A percentile compares a stretch with the other conserved stretches of the same genome.
These are phyloP conservation scores for Pistacia vera DNA, from an alignment of 345 rosid species.

Conservation along the genomic window DNA sequence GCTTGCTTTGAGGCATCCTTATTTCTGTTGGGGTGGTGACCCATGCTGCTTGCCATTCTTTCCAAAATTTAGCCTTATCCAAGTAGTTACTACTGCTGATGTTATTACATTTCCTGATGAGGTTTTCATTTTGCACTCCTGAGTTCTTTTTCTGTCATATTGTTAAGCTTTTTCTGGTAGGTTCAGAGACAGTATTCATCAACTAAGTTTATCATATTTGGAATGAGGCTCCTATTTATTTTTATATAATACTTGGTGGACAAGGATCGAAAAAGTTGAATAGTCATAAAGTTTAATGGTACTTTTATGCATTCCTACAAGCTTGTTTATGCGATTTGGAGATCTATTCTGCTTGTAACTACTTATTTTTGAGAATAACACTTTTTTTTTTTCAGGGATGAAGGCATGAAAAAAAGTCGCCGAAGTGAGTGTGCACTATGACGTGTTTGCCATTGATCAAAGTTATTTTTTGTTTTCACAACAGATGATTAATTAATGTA, in stretches of 20 bases:
- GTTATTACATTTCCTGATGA: constrained; percentile 18
- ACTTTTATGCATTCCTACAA: too few species aligned
- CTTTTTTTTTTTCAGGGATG: background rate
- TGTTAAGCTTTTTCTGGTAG: background rate
- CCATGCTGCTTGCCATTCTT: constrained; percentile 89
- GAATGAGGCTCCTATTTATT: background rate
- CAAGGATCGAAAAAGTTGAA: background rate
- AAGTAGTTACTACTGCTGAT: constrained; percentile 34
- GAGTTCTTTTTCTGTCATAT: background rate
- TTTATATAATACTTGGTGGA: background rate
- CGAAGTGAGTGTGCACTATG: background rate
- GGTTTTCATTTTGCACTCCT: background rate
- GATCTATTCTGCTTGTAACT: background rate
- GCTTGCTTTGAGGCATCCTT: constrained; percentile 93
- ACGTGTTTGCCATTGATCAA: background rate
- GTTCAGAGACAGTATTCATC: background rate
- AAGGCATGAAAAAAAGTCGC: background rate
- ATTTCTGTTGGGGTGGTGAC: constrained; percentile 90
- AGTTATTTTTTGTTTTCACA: too few species aligned
- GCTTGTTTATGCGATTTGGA: background rate
- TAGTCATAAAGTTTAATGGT: background rate
- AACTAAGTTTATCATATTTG: background rate
- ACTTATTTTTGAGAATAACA: background rate
- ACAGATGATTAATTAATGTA: background rate
- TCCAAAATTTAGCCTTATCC: constrained; percentile 71